These are phyloP conservation scores for Entomortierella lignicola DNA, from an alignment of 192 early-diverging fungal species.

Conservation along the genomic window DNA sequence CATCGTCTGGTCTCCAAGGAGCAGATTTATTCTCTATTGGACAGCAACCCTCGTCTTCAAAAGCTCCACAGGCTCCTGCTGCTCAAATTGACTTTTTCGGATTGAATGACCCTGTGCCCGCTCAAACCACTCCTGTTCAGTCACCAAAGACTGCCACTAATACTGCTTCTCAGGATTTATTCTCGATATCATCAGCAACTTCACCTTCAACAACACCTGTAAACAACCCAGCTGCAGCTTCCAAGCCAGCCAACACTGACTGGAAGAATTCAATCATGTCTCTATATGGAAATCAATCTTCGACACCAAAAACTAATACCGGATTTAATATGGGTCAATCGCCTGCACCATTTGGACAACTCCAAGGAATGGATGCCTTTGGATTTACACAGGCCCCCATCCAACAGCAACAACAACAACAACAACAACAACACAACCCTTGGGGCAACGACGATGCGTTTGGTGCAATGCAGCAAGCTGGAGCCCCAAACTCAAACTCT, in stretches of 20 bases:
- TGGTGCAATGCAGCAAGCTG: conserved; percentile 47
- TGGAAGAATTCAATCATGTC: conserved; percentile 54
- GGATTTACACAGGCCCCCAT: conserved; percentile 22
- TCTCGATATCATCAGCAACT: conserved; percentile 16
- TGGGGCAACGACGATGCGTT: conserved; percentile 52
- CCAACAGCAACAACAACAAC: conserved; percentile 41
- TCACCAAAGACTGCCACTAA: not conserved
- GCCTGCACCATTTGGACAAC: conserved; percentile 28
- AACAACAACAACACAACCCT: conserved; percentile 25
- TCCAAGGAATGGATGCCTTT: conserved; percentile 45
- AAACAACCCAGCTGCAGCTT: not conserved
- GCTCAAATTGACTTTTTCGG: conserved; percentile 38
- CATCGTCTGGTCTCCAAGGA: conserved; percentile 29
- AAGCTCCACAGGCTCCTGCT: conserved; percentile 5
- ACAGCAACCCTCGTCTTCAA: conserved; percentile 15
- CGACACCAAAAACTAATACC: conserved; percentile 22
- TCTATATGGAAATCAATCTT: conserved; percentile 41
- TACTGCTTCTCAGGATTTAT: conserved; percentile 27
- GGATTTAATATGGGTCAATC: conserved; percentile 7
- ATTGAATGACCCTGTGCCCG: conserved; percentile 32
- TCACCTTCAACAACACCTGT: not conserved
- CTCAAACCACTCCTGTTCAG: conserved; percentile 5
- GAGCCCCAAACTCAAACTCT: conserved; percentile 7
- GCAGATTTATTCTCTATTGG: conserved; percentile 42
- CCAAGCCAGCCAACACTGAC: conserved; percentile 40